phyloP scores from a whole-genome alignment of 345 rosid species.

The Turritis glabra region DNA sequence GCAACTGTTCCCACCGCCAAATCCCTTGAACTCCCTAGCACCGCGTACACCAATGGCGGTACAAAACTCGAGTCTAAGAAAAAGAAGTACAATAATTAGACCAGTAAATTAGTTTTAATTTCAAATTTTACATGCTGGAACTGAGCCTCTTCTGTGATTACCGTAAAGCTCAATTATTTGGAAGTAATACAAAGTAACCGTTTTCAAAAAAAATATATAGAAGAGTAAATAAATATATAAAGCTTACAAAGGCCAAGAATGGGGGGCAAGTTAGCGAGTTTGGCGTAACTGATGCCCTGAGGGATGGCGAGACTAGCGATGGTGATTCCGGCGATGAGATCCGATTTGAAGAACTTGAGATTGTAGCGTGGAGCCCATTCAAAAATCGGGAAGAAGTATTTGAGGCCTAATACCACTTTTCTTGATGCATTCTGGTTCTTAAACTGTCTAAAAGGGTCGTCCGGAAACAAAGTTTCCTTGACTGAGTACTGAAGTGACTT shows the following conservation, averaged over 20 bases:
- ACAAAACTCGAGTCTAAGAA: slow-evolving; percentile 98
- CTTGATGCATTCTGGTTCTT: slow-evolving; percentile 58
- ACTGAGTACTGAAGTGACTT: slow-evolving; percentile 60
- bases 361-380: slow-evolving; percentile 96
- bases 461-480: slow-evolving; percentile 89
- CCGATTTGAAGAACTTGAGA: slow-evolving; percentile 71
- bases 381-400: slow-evolving; percentile 70
- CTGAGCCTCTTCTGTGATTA: too few relatives aligned
- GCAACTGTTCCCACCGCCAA: slow-evolving; percentile 94
- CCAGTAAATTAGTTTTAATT: too few relatives aligned
- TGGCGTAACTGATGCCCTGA: slow-evolving; percentile 97
- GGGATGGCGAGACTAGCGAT: slow-evolving; percentile 97
- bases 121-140: too few relatives aligned
- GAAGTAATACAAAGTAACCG: too few relatives aligned
- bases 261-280: slow-evolving; percentile 85
- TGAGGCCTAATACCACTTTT: slow-evolving; percentile 59
- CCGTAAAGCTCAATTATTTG: too few relatives aligned
- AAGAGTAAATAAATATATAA: neutral
- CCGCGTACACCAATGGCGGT: slow-evolving; percentile 91
- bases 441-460: slow-evolving; percentile 87
- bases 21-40: slow-evolving; percentile 93
- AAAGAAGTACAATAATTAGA: too few relatives aligned
- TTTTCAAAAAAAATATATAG: too few relatives aligned
- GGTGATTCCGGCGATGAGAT: slow-evolving; percentile 83
- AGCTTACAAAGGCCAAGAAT: slow-evolving; percentile 88